These are phyloP conservation scores for Trichoderma koningiopsis DNA, from an alignment of 2,329 filamentous ascomycete species.

Conservation along the genomic window DNA sequence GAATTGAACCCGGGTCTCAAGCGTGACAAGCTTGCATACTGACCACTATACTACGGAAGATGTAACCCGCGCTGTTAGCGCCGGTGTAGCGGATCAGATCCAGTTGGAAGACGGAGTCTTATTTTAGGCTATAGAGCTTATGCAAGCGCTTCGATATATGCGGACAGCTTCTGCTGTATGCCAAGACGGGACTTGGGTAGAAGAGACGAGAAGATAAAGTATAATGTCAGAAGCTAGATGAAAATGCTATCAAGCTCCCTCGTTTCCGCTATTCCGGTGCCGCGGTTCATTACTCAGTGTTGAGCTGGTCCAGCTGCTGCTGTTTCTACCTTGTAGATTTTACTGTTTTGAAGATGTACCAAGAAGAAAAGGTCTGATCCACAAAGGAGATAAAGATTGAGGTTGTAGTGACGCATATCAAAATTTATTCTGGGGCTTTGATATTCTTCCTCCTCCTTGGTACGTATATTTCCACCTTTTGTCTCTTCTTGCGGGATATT, in stretches of 20 bases:
- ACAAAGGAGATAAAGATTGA: too few relatives aligned
- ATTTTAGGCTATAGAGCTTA: not conserved
- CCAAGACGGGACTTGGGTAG: not conserved
- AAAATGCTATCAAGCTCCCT: not conserved
- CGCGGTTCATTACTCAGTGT: not conserved
- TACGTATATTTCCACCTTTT: too few relatives aligned
- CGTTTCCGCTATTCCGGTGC: not conserved
- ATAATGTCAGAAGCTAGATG: not conserved
- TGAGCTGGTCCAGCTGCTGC: too few relatives aligned
- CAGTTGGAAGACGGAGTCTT: not conserved
- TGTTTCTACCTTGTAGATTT: too few relatives aligned
- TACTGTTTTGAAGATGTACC: too few relatives aligned
- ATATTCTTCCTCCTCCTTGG: too few relatives aligned
- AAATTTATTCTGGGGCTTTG: too few relatives aligned
- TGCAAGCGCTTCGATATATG: too few relatives aligned
- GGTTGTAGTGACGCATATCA: too few relatives aligned
- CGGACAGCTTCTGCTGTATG: not conserved
- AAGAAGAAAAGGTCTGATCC: too few relatives aligned
- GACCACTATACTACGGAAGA: conserved; percentile 34
- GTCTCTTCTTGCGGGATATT: not conserved
- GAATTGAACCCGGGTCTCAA: conserved; percentile 34
- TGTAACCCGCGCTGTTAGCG: conserved; percentile 11
- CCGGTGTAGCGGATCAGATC: conserved; percentile 26
- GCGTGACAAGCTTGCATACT: conserved; percentile 34
- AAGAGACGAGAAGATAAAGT: not conserved